Percentiles rank a stretch among this genome's conserved stretches.
Conservation (phyloP, 768 basidiomycete genomes). For the Neoboletus magnificus region DNA sequence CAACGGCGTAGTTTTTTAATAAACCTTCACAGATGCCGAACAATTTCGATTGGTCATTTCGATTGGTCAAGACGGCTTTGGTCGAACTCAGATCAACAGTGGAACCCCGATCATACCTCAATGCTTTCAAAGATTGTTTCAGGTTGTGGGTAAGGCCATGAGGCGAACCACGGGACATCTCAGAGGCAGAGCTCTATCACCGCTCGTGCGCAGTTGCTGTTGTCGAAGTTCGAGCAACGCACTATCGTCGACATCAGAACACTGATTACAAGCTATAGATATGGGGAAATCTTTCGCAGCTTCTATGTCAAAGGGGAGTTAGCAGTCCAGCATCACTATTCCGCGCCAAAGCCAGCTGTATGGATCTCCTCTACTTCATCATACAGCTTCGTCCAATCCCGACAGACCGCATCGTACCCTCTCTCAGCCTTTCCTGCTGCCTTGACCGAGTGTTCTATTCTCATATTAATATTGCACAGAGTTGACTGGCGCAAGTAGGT, state of each 20-base stretch:
- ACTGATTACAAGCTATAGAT: neutral
- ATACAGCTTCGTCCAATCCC: constrained; percentile 11
- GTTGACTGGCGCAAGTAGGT: constrained; percentile 1
- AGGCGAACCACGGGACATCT: neutral
- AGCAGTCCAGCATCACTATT: neutral
- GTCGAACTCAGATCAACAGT: neutral
- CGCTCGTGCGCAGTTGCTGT: neutral
- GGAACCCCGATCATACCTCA: neutral
- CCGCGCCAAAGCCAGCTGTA: neutral
- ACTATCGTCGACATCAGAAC: neutral
- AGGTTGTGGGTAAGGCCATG: neutral
- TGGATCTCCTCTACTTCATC: constrained; percentile 11
- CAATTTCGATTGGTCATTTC: no score
- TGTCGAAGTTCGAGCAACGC: neutral
- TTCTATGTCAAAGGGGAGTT: neutral
- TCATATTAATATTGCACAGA: constrained; percentile 11
- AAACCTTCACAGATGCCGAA: no score
- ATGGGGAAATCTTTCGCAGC: no score
- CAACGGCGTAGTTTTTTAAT: no score
- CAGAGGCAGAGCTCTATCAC: neutral
- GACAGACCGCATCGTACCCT: constrained; percentile 10
- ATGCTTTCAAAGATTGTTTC: neutral
- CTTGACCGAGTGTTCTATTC: constrained; percentile 10
- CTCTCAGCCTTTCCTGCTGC: constrained; percentile 5
- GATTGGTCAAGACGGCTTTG: neutral